Conservation (phyloP, 306 rosid genomes). For the Cucumis cinereus region DNA sequence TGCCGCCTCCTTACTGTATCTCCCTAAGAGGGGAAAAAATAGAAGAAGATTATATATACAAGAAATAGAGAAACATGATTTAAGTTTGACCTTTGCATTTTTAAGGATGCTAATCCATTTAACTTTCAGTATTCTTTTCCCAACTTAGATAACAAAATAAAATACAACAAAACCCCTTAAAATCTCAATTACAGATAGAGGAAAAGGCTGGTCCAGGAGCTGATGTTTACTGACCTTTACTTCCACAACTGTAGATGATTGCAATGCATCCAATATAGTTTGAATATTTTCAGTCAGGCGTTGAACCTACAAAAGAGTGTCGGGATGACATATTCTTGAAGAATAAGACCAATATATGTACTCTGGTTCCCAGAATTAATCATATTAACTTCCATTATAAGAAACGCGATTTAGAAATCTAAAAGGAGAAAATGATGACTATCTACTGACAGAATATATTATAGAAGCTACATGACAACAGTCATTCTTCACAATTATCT, state of each 20-base stretch:
- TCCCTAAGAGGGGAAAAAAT: constrained; percentile 29
- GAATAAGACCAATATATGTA: neutral
- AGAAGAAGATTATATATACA: neutral
- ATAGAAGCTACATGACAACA: neutral
- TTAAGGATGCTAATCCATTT: neutral
- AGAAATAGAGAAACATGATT: neutral
- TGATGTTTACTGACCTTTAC: constrained; percentile 36
- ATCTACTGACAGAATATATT: neutral
- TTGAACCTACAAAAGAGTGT: constrained; percentile 37
- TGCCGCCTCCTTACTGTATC: constrained; percentile 61
- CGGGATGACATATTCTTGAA: neutral
- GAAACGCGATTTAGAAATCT: neutral
- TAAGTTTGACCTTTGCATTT: neutral
- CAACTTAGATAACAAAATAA: neutral
- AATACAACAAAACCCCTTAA: neutral
- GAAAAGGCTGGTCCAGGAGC: constrained; percentile 1
- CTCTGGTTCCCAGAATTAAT: neutral
- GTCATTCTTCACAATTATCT: neutral
- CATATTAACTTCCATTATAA: neutral
- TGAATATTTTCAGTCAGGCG: constrained; percentile 60
- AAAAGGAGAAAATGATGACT: neutral
- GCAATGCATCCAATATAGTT: constrained; percentile 50
- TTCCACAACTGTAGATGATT: constrained; percentile 44
- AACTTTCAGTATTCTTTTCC: neutral
- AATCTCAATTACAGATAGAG: neutral